Evolutionary conservation across 306 rosid species (phyloP).

Genomic region (Cotoneaster glaucophyllus): DNA sequence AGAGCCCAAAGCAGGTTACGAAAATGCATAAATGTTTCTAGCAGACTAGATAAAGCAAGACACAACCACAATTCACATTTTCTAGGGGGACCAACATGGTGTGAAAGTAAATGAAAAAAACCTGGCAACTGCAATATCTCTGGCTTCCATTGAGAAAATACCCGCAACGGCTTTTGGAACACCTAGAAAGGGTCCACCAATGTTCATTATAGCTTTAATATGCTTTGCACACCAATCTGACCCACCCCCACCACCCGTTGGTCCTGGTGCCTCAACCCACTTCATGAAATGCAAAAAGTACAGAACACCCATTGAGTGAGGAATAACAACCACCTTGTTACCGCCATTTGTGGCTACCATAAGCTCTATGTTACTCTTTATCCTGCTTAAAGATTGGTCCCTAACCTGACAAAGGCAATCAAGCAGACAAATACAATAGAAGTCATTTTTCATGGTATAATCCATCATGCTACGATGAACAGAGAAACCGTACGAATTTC

Average conservation of each 20-base stretch:
- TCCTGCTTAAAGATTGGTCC: conserved; percentile 69
- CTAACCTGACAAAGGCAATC: conserved; percentile 51
- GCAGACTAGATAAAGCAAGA: not conserved
- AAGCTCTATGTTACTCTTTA: conserved; percentile 67
- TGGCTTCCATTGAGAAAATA: conserved; percentile 76
- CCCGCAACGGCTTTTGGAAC: conserved; percentile 76
- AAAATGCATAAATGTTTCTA: not conserved
- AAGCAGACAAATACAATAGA: conserved; percentile 5
- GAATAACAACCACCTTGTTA: conserved; percentile 73
- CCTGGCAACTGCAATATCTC: conserved; percentile 86
- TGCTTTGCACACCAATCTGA: conserved; percentile 83
- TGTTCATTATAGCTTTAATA: conserved; percentile 66
- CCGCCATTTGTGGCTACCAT: conserved; percentile 76
- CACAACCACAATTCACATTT: not conserved
- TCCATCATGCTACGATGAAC: not conserved
- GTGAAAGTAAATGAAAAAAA: conserved; percentile 9
- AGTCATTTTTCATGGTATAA: conserved; percentile 7
- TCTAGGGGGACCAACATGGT: not conserved
- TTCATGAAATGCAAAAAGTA: conserved; percentile 87
- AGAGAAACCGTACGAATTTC: conserved; percentile 1
- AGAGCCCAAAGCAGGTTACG: not conserved
- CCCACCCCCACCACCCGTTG: conserved; percentile 86
- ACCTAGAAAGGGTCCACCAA: conserved; percentile 84
- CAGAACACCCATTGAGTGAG: conserved; percentile 81
- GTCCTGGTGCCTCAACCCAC: conserved; percentile 81